Evolutionary conservation across 1,284 basidiomycete genomes (phyloP).

Genomic region (Sporisorium iseilematis-ciliati): DNA sequence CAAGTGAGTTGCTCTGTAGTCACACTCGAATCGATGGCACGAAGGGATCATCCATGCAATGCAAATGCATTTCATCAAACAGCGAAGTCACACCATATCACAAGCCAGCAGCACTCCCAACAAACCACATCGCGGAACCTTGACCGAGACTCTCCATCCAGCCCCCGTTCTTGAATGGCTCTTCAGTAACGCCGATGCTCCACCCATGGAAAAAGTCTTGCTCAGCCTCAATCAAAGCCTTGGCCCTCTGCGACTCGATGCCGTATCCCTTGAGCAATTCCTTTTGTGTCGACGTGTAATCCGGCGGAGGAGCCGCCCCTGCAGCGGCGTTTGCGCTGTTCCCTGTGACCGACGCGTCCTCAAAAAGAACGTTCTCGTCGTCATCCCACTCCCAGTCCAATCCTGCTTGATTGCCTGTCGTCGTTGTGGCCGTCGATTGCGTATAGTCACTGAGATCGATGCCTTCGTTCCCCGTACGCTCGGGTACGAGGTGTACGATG

Average conservation of each 20-base stretch:
- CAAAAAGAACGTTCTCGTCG: conserved; percentile 18
- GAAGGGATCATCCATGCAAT: too few relatives aligned
- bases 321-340: not conserved
- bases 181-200: conserved; percentile 45
- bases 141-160: conserved; percentile 28
- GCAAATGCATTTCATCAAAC: too few relatives aligned
- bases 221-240: conserved; percentile 36
- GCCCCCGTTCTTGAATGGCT: conserved; percentile 39
- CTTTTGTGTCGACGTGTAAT: conserved; percentile 25
- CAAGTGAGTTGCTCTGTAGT: conserved; percentile 4
- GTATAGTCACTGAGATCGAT: conserved; percentile 29
- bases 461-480: conserved; percentile 32
- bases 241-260: conserved; percentile 25
- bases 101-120: not conserved
- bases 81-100: too few relatives aligned
- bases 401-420: not conserved
- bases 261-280: conserved; percentile 33
- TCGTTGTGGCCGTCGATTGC: not conserved
- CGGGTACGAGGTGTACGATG: conserved; percentile 26
- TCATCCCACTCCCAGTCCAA: conserved; percentile 48
- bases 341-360: not conserved
- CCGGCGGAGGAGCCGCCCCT: conserved; percentile 13
- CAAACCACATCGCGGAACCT: conserved; percentile 17
- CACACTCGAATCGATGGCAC: too few relatives aligned
- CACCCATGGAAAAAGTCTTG: conserved; percentile 47